Percentiles rank a stretch among this genome's conserved stretches.
These are phyloP conservation scores for Globisporangium solare DNA, from an alignment of 352 stramenopile species.

Conservation along the genomic window DNA sequence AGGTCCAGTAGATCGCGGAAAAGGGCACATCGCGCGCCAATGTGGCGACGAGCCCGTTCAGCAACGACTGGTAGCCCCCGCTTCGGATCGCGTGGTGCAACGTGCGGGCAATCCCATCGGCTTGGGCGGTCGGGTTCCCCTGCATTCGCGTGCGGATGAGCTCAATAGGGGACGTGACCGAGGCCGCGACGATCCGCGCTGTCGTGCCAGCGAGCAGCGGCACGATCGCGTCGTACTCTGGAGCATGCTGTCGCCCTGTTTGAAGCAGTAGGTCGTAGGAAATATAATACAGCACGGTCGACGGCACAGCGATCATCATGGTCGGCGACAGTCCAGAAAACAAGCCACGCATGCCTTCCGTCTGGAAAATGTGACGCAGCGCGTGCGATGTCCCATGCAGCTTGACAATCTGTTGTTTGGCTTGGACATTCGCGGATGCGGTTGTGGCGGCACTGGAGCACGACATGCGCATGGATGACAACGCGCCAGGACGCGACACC, in stretches of 20 bases:
- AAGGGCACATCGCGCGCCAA: slow-evolving; percentile 95
- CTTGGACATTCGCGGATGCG: neutral
- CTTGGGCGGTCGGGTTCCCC: slow-evolving; percentile 19
- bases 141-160: slow-evolving; percentile 88
- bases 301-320: slow-evolving; percentile 92
- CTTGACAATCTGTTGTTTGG: slow-evolving; percentile 19
- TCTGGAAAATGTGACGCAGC: slow-evolving; percentile 73
- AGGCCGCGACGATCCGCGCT: slow-evolving; percentile 68
- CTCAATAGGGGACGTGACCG: slow-evolving; percentile 84
- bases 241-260: slow-evolving; percentile 31
- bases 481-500: slow-evolving; percentile 13
- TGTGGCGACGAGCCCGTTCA: slow-evolving; percentile 87
- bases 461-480: slow-evolving; percentile 45
- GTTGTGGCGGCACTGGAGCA: slow-evolving; percentile 12
- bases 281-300: slow-evolving; percentile 94
- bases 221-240: slow-evolving; percentile 32
- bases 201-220: slow-evolving; percentile 65
- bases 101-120: slow-evolving; percentile 25
- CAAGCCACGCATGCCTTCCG: slow-evolving; percentile 69
- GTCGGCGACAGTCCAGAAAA: slow-evolving; percentile 89
- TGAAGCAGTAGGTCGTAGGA: slow-evolving; percentile 89
- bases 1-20: slow-evolving; percentile 93
- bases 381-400: slow-evolving; percentile 58
- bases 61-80: slow-evolving; percentile 76
- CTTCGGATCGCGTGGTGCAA: slow-evolving; percentile 53